Evolutionary conservation across 495 filamentous ascomycete genomes (phyloP).

Genomic region (Corynascus novoguineensis): DNA sequence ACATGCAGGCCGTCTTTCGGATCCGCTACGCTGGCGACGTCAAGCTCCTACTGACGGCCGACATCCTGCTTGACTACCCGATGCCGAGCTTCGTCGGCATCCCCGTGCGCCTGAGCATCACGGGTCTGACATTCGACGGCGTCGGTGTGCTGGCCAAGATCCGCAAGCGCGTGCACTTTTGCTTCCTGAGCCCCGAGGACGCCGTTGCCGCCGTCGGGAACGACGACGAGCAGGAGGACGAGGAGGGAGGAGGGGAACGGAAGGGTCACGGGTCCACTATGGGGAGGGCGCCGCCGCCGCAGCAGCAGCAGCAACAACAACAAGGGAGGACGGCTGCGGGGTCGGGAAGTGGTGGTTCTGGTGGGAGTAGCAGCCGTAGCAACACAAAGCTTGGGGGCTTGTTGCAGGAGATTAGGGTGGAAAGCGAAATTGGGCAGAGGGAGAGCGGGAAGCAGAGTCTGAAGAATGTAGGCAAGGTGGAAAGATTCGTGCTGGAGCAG

Average conservation of each 20-base stretch:
- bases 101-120: constrained; percentile 85
- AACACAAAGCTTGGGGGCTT: constrained; percentile 58
- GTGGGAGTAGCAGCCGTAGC: background rate
- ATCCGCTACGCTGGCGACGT: constrained; percentile 83
- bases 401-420: constrained; percentile 86
- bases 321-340: constrained; percentile 24
- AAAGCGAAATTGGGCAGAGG: constrained; percentile 92
- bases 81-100: constrained; percentile 95
- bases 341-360: background rate
- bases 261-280: too few species aligned
- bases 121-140: constrained; percentile 89
- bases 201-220: constrained; percentile 62
- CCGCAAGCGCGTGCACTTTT: constrained; percentile 77
- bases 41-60: constrained; percentile 79
- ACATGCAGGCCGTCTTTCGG: constrained; percentile 85
- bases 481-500: constrained; percentile 94
- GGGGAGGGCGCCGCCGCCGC: too few species aligned
- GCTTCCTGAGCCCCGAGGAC: constrained; percentile 84
- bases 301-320: constrained; percentile 6
- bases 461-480: constrained; percentile 98
- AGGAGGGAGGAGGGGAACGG: too few species aligned
- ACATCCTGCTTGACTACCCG: constrained; percentile 93
- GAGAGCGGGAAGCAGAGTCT: constrained; percentile 87
- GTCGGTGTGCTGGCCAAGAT: constrained; percentile 89
- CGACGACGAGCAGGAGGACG: constrained; percentile 24